Conservation (phyloP, 2,329 filamentous ascomycete species). For the Thielaviopsis musarum region DNA sequence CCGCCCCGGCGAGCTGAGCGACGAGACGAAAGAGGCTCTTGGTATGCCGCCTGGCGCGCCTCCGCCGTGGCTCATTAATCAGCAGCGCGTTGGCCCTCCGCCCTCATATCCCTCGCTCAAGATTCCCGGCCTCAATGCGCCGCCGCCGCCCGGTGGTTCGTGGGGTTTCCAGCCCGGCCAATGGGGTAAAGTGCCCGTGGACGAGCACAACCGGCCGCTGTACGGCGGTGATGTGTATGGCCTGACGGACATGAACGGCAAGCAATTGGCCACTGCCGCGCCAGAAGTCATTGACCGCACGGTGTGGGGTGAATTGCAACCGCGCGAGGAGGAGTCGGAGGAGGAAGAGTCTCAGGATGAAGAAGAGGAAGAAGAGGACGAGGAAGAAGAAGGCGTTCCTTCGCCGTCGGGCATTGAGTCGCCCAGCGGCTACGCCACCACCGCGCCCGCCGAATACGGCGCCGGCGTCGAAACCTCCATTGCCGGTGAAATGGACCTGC, state of each 20-base stretch:
- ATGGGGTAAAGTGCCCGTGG: slow-evolving; percentile 88
- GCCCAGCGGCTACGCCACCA: slow-evolving; percentile 63
- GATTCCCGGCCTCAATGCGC: slow-evolving; percentile 85
- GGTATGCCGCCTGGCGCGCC: slow-evolving; percentile 87
- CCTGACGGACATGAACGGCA: slow-evolving; percentile 34
- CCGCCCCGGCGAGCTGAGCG: slow-evolving; percentile 75
- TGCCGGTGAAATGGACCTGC: slow-evolving; percentile 74
- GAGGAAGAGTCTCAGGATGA: slow-evolving; percentile 61
- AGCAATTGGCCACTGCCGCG: slow-evolving; percentile 24
- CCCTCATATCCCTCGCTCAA: slow-evolving; percentile 92
- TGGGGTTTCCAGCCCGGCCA: slow-evolving; percentile 96
- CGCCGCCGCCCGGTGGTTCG: slow-evolving; percentile 69
- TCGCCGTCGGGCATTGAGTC: slow-evolving; percentile 67
- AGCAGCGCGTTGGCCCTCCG: slow-evolving; percentile 83
- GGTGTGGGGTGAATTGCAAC: slow-evolving; percentile 83
- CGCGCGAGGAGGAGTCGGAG: slow-evolving; percentile 56
- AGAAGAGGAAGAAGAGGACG: slow-evolving; percentile 47
- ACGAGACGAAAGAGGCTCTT: slow-evolving; percentile 78
- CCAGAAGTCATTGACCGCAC: slow-evolving; percentile 74
- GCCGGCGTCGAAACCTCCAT: slow-evolving; percentile 54
- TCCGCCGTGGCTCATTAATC: slow-evolving; percentile 93
- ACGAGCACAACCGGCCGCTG: slow-evolving; percentile 79
- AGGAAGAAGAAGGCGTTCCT: slow-evolving; percentile 26
- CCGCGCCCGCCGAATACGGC: slow-evolving; percentile 63
- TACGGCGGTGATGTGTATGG: slow-evolving; percentile 95